Evolutionary conservation across 208 protist species (phyloP).

Genomic region (Tritrichomonas foetus): DNA sequence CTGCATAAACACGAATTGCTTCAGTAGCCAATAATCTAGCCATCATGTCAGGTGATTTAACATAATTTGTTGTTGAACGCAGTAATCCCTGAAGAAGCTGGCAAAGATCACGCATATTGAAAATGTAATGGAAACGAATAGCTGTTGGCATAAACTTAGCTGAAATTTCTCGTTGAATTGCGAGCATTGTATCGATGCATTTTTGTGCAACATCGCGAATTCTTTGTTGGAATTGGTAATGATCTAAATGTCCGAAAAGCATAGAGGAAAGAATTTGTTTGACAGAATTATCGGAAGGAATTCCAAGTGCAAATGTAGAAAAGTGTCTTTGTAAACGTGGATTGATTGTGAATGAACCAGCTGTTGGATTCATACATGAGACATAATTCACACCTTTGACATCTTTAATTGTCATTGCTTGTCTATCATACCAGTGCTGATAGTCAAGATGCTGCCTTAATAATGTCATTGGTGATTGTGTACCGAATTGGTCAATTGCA

Average conservation of each 20-base stretch:
- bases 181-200: constrained; percentile 60
- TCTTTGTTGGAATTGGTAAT: constrained; percentile 46
- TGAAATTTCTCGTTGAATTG: constrained; percentile 73
- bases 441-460: constrained; percentile 93
- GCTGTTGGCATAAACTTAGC: constrained; percentile 87
- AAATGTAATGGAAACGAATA: constrained; percentile 97
- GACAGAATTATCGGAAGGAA: constrained; percentile 76
- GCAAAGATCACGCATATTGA: constrained; percentile 94
- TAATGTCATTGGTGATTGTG: constrained; percentile 87
- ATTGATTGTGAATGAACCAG: constrained; percentile 90
- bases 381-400: constrained; percentile 86
- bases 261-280: constrained; percentile 85
- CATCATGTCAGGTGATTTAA: constrained; percentile 69
- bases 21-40: constrained; percentile 88
- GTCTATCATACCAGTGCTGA: constrained; percentile 90
- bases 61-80: constrained; percentile 50
- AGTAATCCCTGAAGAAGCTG: constrained; percentile 81
- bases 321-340: constrained; percentile 89
- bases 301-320: constrained; percentile 83
- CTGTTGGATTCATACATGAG: constrained; percentile 92
- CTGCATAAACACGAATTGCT: constrained; percentile 87
- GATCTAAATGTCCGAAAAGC: constrained; percentile 74
- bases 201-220: constrained; percentile 48
- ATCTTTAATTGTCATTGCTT: constrained; percentile 79
- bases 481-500: constrained; percentile 91